These are phyloP conservation scores for Sugiyamaella pinicola DNA, from an alignment of 1,139 yeast genomes.

Conservation along the genomic window DNA sequence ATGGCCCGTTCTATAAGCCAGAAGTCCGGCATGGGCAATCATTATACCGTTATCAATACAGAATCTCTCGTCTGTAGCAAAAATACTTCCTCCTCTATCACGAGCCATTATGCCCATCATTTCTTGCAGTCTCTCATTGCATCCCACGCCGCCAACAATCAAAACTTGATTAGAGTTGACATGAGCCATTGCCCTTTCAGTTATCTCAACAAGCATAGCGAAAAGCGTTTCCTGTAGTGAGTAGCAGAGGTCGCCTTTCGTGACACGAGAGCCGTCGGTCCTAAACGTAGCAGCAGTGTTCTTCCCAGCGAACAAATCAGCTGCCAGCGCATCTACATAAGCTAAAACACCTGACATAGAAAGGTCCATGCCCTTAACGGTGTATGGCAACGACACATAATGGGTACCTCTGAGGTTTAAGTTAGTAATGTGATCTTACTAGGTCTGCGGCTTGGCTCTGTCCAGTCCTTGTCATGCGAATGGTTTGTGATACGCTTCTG, in stretches of 20 bases:
- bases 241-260: constrained; percentile 87
- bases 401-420: constrained; percentile 49
- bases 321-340: constrained; percentile 76
- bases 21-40: constrained; percentile 97
- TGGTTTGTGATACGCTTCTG: no score
- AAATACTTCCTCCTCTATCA: constrained; percentile 83
- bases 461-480: neutral
- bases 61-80: constrained; percentile 94
- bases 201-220: constrained; percentile 96
- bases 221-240: constrained; percentile 89
- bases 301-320: constrained; percentile 61
- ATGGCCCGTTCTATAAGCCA: constrained; percentile 83
- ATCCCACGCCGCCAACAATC: constrained; percentile 98
- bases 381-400: constrained; percentile 81
- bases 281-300: constrained; percentile 55
- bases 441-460: neutral
- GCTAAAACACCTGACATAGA: constrained; percentile 96
- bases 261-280: constrained; percentile 51
- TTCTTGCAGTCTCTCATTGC: constrained; percentile 84
- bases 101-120: constrained; percentile 95
- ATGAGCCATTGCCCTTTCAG: constrained; percentile 98
- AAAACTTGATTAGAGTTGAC: constrained; percentile 86
- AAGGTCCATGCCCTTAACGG: constrained; percentile 97
- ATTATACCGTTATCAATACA: constrained; percentile 97
- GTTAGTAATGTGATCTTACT: constrained; percentile 6